phyloP scores from a whole-genome alignment of 495 filamentous ascomycete species.

The Daldinia loculata region DNA sequence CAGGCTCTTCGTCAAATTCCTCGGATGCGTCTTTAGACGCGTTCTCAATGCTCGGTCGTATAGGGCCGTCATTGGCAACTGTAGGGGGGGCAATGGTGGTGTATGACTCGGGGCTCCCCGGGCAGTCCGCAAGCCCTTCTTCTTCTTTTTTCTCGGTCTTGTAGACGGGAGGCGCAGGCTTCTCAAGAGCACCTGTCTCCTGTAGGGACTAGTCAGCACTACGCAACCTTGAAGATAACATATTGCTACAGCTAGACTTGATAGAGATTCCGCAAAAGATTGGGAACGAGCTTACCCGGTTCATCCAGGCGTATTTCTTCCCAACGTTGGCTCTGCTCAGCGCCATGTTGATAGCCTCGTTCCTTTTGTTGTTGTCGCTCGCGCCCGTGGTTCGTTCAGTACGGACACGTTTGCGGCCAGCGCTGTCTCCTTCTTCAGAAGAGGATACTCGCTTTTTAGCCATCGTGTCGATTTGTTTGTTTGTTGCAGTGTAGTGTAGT shows the following conservation, averaged over 20 bases:
- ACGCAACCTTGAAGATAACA: background rate
- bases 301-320: conserved; percentile 37
- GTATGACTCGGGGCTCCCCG: background rate
- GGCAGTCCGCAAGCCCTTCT: background rate
- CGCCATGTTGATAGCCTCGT: conserved; percentile 8
- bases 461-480: background rate
- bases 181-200: background rate
- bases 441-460: background rate
- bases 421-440: background rate
- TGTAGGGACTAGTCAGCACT: background rate
- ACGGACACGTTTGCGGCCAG: background rate
- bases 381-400: background rate
- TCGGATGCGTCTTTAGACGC: background rate
- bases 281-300: conserved; percentile 15
- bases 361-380: background rate
- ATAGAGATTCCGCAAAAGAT: background rate
- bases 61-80: background rate
- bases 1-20: background rate
- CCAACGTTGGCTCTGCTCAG: background rate
- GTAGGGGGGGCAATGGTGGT: background rate
- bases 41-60: background rate
- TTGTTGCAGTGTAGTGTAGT: background rate
- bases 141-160: background rate
- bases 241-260: background rate
- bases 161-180: background rate